Conservation (phyloP, 2,329 filamentous ascomycete species). For the Fusarium falciforme region DNA sequence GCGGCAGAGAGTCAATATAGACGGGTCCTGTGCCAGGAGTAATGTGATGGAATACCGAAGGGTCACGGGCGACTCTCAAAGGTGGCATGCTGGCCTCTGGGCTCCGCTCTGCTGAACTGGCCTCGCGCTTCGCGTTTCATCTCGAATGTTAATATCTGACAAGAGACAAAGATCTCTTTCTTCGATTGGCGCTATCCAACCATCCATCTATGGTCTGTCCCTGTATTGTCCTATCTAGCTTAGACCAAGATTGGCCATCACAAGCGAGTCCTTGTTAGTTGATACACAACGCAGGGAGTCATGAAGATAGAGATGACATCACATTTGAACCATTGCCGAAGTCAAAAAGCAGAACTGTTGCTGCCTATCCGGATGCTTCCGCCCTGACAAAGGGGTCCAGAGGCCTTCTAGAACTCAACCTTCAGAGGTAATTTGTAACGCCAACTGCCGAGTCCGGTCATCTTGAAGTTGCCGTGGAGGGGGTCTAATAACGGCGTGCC, state of each 20-base stretch:
- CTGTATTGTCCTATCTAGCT: background rate
- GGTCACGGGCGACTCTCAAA: background rate
- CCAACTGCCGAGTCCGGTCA: background rate
- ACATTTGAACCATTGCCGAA: background rate
- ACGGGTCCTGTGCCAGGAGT: background rate
- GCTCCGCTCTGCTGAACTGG: background rate
- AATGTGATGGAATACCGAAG: background rate
- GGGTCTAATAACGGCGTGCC: background rate
- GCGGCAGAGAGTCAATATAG: background rate
- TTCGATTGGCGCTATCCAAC: background rate
- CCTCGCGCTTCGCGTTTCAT: background rate
- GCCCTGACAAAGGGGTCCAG: background rate
- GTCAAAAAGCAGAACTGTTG: background rate
- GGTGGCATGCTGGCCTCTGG: background rate
- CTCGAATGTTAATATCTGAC: background rate
- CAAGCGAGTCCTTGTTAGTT: background rate
- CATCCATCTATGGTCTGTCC: background rate
- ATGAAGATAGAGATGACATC: conserved; percentile 2
- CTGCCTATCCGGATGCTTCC: background rate
- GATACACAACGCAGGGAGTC: background rate
- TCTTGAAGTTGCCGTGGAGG: background rate
- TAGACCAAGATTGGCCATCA: background rate
- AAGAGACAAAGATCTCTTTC: background rate
- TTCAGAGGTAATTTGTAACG: background rate
- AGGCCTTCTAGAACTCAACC: background rate